phyloP scores from a whole-genome alignment of 1,139 yeast species.

The Geotrichum histeridarum region DNA sequence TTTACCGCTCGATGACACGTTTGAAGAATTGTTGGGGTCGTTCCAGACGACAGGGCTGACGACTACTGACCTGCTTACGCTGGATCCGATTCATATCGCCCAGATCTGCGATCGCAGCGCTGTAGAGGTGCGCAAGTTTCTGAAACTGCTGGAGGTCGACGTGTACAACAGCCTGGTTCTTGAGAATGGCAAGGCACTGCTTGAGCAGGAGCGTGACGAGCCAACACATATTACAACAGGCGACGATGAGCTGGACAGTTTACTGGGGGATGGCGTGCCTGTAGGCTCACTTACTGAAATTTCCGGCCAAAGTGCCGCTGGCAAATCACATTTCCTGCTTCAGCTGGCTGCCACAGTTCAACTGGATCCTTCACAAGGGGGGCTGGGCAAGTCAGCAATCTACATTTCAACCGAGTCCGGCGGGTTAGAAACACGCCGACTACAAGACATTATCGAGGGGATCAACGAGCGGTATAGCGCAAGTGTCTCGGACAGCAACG shows the following conservation, averaged over 20 bases:
- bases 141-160: slow-evolving; percentile 26
- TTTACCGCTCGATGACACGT: slow-evolving; percentile 26
- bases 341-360: slow-evolving; percentile 61
- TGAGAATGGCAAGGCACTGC: neutral
- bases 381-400: slow-evolving; percentile 48
- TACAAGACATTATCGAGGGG: slow-evolving; percentile 39
- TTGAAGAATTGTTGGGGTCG: slow-evolving; percentile 28
- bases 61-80: slow-evolving; percentile 42
- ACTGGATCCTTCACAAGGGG: slow-evolving; percentile 44
- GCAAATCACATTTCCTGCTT: slow-evolving; percentile 72
- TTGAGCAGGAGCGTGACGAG: neutral
- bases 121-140: slow-evolving; percentile 45
- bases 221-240: slow-evolving; percentile 6
- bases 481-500: slow-evolving; percentile 42
- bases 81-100: slow-evolving; percentile 42
- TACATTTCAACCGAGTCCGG: slow-evolving; percentile 74
- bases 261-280: slow-evolving; percentile 49
- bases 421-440: slow-evolving; percentile 55
- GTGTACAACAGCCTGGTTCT: slow-evolving; percentile 10
- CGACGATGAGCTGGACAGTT: slow-evolving; percentile 1
- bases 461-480: slow-evolving; percentile 25
- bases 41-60: slow-evolving; percentile 35
- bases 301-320: slow-evolving; percentile 79
- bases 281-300: slow-evolving; percentile 68
- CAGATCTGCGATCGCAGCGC: slow-evolving; percentile 46